Conservation (phyloP, 495 filamentous ascomycete genomes). For the Astrocystis sublimbata region DNA sequence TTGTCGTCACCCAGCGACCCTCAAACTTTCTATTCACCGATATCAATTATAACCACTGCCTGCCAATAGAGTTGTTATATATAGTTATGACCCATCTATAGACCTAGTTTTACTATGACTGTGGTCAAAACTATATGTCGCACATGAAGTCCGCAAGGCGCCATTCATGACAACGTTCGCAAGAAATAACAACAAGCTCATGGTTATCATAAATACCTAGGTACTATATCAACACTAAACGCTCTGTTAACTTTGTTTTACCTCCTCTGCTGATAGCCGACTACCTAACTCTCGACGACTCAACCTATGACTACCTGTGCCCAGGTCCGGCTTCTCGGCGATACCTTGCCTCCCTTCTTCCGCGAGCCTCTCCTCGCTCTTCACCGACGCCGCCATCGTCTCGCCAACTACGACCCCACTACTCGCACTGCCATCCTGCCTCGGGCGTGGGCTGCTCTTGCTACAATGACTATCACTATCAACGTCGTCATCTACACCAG, state of each 20-base stretch:
- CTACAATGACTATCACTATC: too few relatives aligned
- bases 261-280: not conserved
- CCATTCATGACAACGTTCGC: too few relatives aligned
- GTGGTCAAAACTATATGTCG: too few relatives aligned
- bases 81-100: too few relatives aligned
- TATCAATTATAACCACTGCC: too few relatives aligned
- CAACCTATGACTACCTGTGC: not conserved
- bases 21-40: not conserved
- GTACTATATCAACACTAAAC: too few relatives aligned
- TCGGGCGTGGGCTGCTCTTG: conserved; percentile 11
- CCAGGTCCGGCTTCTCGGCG: conserved; percentile 5
- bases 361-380: conserved; percentile 36
- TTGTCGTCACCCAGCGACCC: not conserved
- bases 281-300: conserved; percentile 14
- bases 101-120: too few relatives aligned
- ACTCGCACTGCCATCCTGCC: not conserved
- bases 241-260: not conserved
- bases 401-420: not conserved
- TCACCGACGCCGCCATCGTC: conserved; percentile 12
- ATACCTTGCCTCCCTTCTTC: conserved; percentile 33
- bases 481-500: not conserved
- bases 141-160: too few relatives aligned
- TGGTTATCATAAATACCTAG: too few relatives aligned
- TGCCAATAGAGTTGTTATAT: too few relatives aligned
- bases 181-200: too few relatives aligned